These are phyloP conservation scores for Camellia sinensis DNA, from an alignment of 148 eudicot genomes.

Conservation along the genomic window DNA sequence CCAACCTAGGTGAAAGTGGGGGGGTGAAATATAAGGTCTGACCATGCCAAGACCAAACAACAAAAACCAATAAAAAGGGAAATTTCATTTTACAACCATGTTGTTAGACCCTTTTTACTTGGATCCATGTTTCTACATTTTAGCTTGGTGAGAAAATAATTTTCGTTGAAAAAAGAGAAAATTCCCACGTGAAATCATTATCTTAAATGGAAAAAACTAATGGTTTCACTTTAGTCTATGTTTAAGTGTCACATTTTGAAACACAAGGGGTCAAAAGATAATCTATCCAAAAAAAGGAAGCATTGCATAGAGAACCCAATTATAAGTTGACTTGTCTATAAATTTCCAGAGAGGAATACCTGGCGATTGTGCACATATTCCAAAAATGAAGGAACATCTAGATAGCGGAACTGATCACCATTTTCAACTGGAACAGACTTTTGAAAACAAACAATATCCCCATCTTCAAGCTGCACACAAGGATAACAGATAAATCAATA, in stretches of 20 bases:
- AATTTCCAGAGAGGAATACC: constrained; percentile 18
- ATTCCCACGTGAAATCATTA: neutral
- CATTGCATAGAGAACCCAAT: neutral
- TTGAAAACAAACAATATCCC: constrained; percentile 44
- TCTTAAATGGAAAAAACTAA: too few relatives aligned
- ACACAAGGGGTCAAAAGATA: neutral
- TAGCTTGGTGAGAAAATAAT: neutral
- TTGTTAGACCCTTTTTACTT: too few relatives aligned
- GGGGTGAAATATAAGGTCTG: neutral
- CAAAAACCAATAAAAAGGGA: neutral
- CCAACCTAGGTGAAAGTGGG: neutral
- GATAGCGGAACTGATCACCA: constrained; percentile 29
- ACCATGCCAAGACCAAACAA: neutral
- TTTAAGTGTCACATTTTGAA: neutral
- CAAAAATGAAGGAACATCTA: constrained; percentile 41
- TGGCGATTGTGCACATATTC: constrained; percentile 44
- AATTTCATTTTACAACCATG: too few relatives aligned
- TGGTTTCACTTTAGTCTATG: constrained; percentile 1
- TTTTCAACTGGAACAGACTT: constrained; percentile 28
- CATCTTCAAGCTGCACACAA: constrained; percentile 41
- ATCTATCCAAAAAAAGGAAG: neutral
- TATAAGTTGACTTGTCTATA: neutral
- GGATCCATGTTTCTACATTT: neutral
- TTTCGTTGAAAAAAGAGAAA: neutral
- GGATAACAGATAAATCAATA: constrained; percentile 4